Conservation (phyloP, 2,329 filamentous ascomycete genomes). For the Cladobotryum mycophilum region DNA sequence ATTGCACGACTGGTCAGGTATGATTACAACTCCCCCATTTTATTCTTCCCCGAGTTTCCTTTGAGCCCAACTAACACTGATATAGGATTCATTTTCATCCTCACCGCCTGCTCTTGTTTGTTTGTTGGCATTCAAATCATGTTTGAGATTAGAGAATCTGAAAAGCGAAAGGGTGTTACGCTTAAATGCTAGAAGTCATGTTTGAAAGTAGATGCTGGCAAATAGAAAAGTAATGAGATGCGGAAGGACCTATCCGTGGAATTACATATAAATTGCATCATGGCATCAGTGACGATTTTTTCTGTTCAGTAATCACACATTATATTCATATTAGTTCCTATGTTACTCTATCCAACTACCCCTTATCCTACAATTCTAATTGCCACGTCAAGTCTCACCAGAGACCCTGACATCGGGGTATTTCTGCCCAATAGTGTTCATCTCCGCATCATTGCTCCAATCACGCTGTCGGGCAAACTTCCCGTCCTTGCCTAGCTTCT, state of each 20-base stretch:
- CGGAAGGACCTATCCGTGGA: no score
- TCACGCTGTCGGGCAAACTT: constrained; percentile 30
- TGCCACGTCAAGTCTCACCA: no score
- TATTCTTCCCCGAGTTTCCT: neutral
- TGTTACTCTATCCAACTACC: neutral
- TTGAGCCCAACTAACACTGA: constrained; percentile 18
- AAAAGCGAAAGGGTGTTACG: constrained; percentile 73
- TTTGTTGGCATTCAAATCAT: constrained; percentile 89
- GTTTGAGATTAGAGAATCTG: constrained; percentile 88
- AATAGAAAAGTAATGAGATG: neutral
- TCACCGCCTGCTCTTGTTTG: constrained; percentile 62
- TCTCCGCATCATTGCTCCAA: constrained; percentile 21
- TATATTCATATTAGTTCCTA: neutral
- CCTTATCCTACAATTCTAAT: no score
- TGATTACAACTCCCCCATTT: constrained; percentile 16
- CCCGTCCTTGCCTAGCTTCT: constrained; percentile 36
- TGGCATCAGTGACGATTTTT: neutral
- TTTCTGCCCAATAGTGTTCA: constrained; percentile 19
- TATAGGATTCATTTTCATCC: constrained; percentile 64
- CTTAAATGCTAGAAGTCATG: constrained; percentile 62
- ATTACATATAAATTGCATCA: neutral
- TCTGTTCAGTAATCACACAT: neutral
- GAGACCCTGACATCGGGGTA: constrained; percentile 5
- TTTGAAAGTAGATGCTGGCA: neutral
- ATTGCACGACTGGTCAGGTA: constrained; percentile 65